These are phyloP conservation scores for Blumeriella jaapii DNA, from an alignment of 2,329 filamentous ascomycete genomes.

Conservation along the genomic window DNA sequence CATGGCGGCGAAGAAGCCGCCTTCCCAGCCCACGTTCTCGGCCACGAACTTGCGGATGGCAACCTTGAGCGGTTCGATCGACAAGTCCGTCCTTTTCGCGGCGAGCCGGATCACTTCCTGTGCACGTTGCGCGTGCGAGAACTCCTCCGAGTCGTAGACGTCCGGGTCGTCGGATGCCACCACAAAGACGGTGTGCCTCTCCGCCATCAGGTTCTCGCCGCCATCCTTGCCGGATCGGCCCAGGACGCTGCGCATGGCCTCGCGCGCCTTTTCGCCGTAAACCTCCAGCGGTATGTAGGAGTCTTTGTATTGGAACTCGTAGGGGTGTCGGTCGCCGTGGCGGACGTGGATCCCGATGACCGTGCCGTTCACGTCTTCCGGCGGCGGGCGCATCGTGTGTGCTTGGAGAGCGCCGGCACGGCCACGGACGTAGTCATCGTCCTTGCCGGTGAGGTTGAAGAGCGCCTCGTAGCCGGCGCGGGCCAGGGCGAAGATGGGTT, in stretches of 20 bases:
- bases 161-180: slow-evolving; percentile 74
- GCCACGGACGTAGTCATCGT: slow-evolving; percentile 50
- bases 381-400: slow-evolving; percentile 32
- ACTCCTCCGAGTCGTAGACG: slow-evolving; percentile 55
- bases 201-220: slow-evolving; percentile 28
- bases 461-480: slow-evolving; percentile 61
- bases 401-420: slow-evolving; percentile 45
- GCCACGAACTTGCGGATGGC: slow-evolving; percentile 58
- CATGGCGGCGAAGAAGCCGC: slow-evolving; percentile 71
- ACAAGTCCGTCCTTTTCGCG: slow-evolving; percentile 42
- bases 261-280: slow-evolving; percentile 50
- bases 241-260: slow-evolving; percentile 40
- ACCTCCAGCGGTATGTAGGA: slow-evolving; percentile 66
- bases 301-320: slow-evolving; percentile 63
- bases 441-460: slow-evolving; percentile 56
- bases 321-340: slow-evolving; percentile 66
- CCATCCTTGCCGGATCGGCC: slow-evolving; percentile 29
- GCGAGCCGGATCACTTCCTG: slow-evolving; percentile 70
- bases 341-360: slow-evolving; percentile 68
- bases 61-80: slow-evolving; percentile 20
- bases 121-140: slow-evolving; percentile 46
- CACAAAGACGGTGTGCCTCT: slow-evolving; percentile 39
- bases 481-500: slow-evolving; percentile 56
- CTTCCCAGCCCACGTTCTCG: slow-evolving; percentile 75
- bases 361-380: slow-evolving; percentile 35